Percentiles rank a stretch among this genome's conserved stretches.
These are phyloP conservation scores for Trichodelitschia bisporula DNA, from an alignment of 495 filamentous ascomycete species.

Conservation along the genomic window DNA sequence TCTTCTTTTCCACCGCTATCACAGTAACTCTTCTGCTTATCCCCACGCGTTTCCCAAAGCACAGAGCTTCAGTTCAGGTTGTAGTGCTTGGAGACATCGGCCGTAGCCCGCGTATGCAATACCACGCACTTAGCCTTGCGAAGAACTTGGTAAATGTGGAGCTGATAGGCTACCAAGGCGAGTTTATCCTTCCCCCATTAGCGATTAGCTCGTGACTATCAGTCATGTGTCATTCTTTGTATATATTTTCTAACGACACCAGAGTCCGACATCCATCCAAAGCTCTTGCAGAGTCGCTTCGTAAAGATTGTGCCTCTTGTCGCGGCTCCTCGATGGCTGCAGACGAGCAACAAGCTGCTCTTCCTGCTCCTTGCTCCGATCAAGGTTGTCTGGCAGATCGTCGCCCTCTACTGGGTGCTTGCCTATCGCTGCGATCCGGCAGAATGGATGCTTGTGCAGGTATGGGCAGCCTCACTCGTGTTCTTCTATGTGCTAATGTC, in stretches of 20 bases:
- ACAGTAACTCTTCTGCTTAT: too few species aligned
- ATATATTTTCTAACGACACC: too few species aligned
- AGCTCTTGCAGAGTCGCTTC: slow-evolving; percentile 33
- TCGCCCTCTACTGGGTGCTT: slow-evolving; percentile 40
- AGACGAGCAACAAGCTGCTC: slow-evolving; percentile 42
- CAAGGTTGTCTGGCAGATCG: slow-evolving; percentile 68
- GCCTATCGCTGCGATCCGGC: slow-evolving; percentile 46
- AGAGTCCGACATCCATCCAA: slow-evolving; percentile 53
- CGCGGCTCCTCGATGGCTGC: slow-evolving; percentile 32
- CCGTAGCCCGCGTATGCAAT: slow-evolving; percentile 92
- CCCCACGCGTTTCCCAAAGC: too few species aligned
- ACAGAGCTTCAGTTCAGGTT: slow-evolving; percentile 30
- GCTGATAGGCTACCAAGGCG: slow-evolving; percentile 73
- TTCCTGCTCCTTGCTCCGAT: slow-evolving; percentile 62
- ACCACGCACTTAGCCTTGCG: slow-evolving; percentile 85
- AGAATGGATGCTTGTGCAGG: slow-evolving; percentile 63
- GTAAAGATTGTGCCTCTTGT: slow-evolving; percentile 44
- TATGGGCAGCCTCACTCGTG: slow-evolving; percentile 10
- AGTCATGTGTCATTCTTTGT: too few species aligned
- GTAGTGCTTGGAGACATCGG: slow-evolving; percentile 98
- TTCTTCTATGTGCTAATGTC: slow-evolving; percentile 1
- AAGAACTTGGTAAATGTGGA: slow-evolving; percentile 58
- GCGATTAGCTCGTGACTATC: too few species aligned
- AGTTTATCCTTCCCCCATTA: too few species aligned
- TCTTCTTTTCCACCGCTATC: too few species aligned